These are phyloP conservation scores for Polyplosphaeria fusca DNA, from an alignment of 495 filamentous ascomycete genomes.

Conservation along the genomic window DNA sequence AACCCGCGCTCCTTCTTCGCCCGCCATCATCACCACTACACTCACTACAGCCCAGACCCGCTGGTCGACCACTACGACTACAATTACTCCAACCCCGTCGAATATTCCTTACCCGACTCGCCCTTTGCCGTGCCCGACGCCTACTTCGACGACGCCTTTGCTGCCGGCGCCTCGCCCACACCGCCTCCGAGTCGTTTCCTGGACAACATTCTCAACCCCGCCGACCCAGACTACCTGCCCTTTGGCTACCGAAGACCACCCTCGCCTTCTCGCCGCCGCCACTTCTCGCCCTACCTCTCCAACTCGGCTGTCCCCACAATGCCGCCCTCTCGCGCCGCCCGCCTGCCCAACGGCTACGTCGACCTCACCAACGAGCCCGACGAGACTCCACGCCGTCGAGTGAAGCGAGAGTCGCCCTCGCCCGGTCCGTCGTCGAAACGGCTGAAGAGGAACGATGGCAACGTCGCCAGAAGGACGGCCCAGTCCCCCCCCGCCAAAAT, in stretches of 20 bases:
- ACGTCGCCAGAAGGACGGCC: background rate
- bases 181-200: constrained; percentile 13
- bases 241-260: constrained; percentile 5
- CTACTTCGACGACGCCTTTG: constrained; percentile 26
- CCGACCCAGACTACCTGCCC: constrained; percentile 1
- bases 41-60: too few species aligned
- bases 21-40: too few species aligned
- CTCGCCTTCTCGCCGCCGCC: background rate
- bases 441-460: constrained; percentile 38
- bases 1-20: too few species aligned
- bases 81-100: too few species aligned
- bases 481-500: constrained; percentile 15
- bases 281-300: background rate
- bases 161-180: background rate
- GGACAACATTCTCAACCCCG: constrained; percentile 29
- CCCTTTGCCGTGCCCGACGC: background rate
- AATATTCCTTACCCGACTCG: constrained; percentile 16
- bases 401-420: background rate
- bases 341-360: constrained; percentile 35
- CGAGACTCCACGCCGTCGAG: constrained; percentile 10
- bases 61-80: too few species aligned
- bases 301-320: background rate
- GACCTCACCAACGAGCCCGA: constrained; percentile 38
- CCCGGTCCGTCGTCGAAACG: constrained; percentile 34
- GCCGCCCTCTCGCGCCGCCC: constrained; percentile 4